These are phyloP conservation scores for Hypoxylon sp. DNA, from an alignment of 2,329 filamentous ascomycete genomes.

Conservation along the genomic window DNA sequence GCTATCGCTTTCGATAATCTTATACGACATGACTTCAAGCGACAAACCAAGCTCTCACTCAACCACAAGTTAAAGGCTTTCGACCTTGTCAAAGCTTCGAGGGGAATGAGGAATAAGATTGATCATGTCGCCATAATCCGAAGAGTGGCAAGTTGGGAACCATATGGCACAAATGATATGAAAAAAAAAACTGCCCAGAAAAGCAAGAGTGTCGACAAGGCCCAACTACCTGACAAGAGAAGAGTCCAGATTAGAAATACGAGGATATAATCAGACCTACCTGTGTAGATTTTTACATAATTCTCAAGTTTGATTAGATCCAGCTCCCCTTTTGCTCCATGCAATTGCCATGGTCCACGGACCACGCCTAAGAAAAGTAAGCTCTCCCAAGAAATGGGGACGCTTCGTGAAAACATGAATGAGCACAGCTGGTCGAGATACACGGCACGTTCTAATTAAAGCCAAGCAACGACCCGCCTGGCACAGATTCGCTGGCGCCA, in stretches of 20 bases:
- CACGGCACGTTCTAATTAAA: constrained; percentile 35
- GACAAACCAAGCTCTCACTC: constrained; percentile 12
- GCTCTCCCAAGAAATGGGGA: constrained; percentile 42
- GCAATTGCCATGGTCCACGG: background rate
- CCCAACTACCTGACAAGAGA: constrained; percentile 19
- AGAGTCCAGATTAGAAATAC: constrained; percentile 6
- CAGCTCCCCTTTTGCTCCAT: constrained; percentile 19
- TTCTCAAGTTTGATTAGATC: constrained; percentile 31
- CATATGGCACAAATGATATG: constrained; percentile 29
- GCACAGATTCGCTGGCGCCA: constrained; percentile 28
- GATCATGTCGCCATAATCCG: constrained; percentile 19
- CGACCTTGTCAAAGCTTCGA: constrained; percentile 13
- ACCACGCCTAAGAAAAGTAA: constrained; percentile 28
- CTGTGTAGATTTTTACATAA: too few relatives aligned
- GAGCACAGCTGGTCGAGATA: constrained; percentile 11
- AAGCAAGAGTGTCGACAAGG: constrained; percentile 12
- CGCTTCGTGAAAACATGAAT: background rate
- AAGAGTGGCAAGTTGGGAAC: constrained; percentile 27
- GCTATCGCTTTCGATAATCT: background rate
- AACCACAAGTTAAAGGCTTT: background rate
- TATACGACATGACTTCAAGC: background rate
- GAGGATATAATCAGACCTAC: constrained; percentile 21
- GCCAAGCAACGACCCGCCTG: constrained; percentile 26
- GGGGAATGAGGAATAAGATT: constrained; percentile 16
- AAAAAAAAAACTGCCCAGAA: background rate